Conservation (phyloP, 768 basidiomycete genomes). For the Serendipita sp. region DNA sequence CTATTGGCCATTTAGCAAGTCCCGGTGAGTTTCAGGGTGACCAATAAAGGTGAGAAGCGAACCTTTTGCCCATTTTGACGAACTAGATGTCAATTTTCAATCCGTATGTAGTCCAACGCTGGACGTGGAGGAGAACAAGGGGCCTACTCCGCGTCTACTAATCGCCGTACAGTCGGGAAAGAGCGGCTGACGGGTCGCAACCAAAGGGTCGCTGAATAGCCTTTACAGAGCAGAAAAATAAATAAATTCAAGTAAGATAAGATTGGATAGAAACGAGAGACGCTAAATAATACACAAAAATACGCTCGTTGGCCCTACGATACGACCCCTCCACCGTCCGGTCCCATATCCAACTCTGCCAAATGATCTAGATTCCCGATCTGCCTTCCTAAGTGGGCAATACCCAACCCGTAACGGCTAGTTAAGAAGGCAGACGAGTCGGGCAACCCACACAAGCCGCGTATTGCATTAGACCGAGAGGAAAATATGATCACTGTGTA, state of each 20-base stretch:
- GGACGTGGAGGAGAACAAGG: neutral
- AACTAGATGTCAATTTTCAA: neutral
- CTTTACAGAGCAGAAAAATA: too few species aligned
- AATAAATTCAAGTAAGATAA: too few species aligned
- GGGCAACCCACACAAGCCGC: neutral
- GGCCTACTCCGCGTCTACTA: neutral
- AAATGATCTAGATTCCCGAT: neutral
- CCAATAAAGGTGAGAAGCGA: neutral
- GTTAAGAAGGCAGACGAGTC: neutral
- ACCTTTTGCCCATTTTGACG: neutral
- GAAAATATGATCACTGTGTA: neutral
- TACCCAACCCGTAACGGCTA: neutral
- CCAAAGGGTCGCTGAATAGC: too few species aligned
- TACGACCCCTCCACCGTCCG: neutral
- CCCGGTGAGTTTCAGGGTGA: neutral
- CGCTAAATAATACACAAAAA: too few species aligned
- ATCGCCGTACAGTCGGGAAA: neutral
- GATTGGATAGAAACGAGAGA: too few species aligned
- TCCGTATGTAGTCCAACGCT: neutral
- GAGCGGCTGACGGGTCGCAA: too few species aligned
- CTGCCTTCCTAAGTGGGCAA: neutral
- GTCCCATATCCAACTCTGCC: neutral
- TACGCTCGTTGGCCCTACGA: neutral
- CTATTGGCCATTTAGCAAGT: neutral
- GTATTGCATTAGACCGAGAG: neutral